Percentiles rank a stretch among this genome's conserved stretches.
Evolutionary conservation across 2,329 filamentous ascomycete genomes (phyloP).

Genomic region (Alternaria sp.): DNA sequence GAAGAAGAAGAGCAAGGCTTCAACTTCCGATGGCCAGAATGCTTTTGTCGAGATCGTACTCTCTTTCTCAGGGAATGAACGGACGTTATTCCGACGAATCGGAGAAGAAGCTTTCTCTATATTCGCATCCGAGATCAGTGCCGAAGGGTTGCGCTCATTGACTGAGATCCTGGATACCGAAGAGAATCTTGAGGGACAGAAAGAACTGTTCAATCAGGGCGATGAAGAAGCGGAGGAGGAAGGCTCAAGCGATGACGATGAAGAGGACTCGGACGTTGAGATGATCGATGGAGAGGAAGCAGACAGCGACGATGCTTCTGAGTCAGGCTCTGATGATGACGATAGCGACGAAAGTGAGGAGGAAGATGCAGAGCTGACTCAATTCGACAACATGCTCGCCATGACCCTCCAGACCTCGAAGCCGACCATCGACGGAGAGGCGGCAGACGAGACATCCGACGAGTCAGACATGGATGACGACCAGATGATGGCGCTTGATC

Average conservation of each 20-base stretch:
- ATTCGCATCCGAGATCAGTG: slow-evolving; percentile 77
- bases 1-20: slow-evolving; percentile 50
- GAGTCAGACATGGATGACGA: slow-evolving; percentile 89
- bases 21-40: slow-evolving; percentile 31
- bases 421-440: slow-evolving; percentile 65
- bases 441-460: slow-evolving; percentile 67
- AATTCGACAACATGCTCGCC: slow-evolving; percentile 77
- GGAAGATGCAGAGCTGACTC: slow-evolving; percentile 61
- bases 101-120: slow-evolving; percentile 87
- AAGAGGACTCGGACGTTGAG: slow-evolving; percentile 54
- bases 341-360: slow-evolving; percentile 34
- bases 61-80: slow-evolving; percentile 87
- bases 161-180: slow-evolving; percentile 75
- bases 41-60: slow-evolving; percentile 82
- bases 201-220: slow-evolving; percentile 78
- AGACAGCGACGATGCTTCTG: slow-evolving; percentile 33
- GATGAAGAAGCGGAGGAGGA: slow-evolving; percentile 50
- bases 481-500: slow-evolving; percentile 90
- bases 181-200: slow-evolving; percentile 83
- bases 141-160: slow-evolving; percentile 71
- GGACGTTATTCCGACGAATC: slow-evolving; percentile 82
- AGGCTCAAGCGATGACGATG: slow-evolving; percentile 55
- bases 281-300: slow-evolving; percentile 50
- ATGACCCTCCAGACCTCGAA: slow-evolving; percentile 72
- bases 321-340: slow-evolving; percentile 20